Evolutionary conservation across 108 stramenopile genomes (phyloP), one percentile per base, ranked within the genome.

Genomic region (Aurantiochytrium sp.): DNA sequence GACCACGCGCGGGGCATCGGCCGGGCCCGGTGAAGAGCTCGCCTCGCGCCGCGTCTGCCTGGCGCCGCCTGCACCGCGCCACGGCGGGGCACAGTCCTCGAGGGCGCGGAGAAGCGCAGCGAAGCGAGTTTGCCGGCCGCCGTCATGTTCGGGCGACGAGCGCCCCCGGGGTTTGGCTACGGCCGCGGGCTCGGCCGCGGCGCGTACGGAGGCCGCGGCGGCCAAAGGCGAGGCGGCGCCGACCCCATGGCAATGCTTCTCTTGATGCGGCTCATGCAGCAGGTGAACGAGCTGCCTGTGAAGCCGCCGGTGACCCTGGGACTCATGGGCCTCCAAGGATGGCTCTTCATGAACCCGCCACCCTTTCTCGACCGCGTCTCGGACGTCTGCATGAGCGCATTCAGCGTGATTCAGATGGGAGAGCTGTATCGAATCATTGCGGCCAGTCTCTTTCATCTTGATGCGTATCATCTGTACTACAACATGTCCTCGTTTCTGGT

Each of bases 391-490:
- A 10, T 25, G 53, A n/a, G 25, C 87, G 57, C 47, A 21, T 57
- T 57, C 21, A 28, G 16, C 53, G 45, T 55, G 18, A 8, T 58
- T 29, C 53, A 58, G 18, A 53, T 5, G 42, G 57, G n/a, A 3
- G 57, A 57, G 43, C 42, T 43, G 29, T 5, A 71, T 12, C 88
- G 90, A 21, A 25, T 88, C 29, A 5, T 91, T 8, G n/a, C 69
- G 45, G 25, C 88, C 18, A 88, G n/a, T 4, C 21, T 91, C 59
- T 72, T 88, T 29, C 90, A 91, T 72, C 60, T 88, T 8, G 90
- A 91, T 47, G 90, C 88, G 23, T 88, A 58, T 19, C 90, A 91
- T 47, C 29, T 91, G 23, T 91, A 91, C 72, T 91, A 89, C 55
- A 91, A 91, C 59, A 89, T 91, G 88, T 25, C 60, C 43, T 88